Percentiles rank a stretch among this genome's conserved stretches.
These are phyloP conservation scores for Alternaria novae-zelandiae DNA, from an alignment of 2,329 filamentous ascomycete species.

Conservation along the genomic window DNA sequence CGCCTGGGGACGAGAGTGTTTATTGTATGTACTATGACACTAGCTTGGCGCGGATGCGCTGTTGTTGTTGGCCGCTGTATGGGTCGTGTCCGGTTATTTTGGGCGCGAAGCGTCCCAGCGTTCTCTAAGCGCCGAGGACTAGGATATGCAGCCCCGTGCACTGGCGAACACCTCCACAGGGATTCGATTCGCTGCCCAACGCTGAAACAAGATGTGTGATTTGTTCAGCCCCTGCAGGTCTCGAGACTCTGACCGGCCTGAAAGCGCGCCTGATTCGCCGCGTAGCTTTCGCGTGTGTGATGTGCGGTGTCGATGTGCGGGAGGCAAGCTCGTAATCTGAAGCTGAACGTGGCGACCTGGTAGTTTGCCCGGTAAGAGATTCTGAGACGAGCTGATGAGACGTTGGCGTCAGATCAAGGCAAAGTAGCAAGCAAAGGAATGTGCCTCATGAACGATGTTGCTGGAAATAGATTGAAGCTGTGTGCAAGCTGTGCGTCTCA, in stretches of 20 bases:
- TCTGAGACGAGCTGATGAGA: conserved; percentile 40
- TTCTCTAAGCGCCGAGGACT: conserved; percentile 40
- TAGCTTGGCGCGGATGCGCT: conserved; percentile 36
- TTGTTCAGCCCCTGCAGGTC: conserved; percentile 46
- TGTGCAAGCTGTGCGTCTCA: conserved; percentile 31
- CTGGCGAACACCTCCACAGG: conserved; percentile 20
- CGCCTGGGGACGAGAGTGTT: conserved; percentile 38
- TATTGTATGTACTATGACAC: conserved; percentile 38
- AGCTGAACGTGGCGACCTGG: conserved; percentile 33
- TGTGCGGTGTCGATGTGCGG: conserved; percentile 32
- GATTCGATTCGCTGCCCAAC: conserved; percentile 25
- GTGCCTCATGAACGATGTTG: conserved; percentile 17
- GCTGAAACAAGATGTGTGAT: conserved; percentile 47
- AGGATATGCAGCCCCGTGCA: conserved; percentile 25
- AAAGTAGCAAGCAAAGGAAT: conserved; percentile 19
- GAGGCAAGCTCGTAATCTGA: conserved; percentile 28
- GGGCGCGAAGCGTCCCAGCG: conserved; percentile 37
- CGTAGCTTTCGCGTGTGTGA: conserved; percentile 28
- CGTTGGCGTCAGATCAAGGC: conserved; percentile 23
- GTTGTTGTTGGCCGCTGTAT: conserved; percentile 43
- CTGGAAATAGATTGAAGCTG: conserved; percentile 30
- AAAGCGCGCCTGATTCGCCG: conserved; percentile 36
- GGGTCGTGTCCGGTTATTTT: conserved; percentile 31
- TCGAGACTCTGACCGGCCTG: conserved; percentile 20
- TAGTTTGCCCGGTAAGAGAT: conserved; percentile 25